phyloP scores from a whole-genome alignment of 2,329 filamentous ascomycete genomes.

The Zopfia rhizophila region DNA sequence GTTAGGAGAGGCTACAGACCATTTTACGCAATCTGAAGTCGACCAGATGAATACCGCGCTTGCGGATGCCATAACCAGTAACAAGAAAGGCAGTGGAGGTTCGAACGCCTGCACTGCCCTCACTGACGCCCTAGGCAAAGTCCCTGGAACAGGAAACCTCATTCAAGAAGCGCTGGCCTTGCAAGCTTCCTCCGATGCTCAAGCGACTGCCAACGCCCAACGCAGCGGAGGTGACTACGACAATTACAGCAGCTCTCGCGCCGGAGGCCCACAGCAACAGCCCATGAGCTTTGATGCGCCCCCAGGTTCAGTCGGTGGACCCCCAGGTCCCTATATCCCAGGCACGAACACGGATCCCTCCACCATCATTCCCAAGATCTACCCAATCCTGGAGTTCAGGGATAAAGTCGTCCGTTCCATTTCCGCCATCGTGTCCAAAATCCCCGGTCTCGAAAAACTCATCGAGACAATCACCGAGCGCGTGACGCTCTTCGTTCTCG shows the following conservation, averaged over 20 bases:
- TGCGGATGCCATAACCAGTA: slow-evolving; percentile 49
- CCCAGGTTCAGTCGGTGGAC: slow-evolving; percentile 57
- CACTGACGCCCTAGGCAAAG: slow-evolving; percentile 76
- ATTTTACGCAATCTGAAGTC: slow-evolving; percentile 60
- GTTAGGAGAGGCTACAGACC: slow-evolving; percentile 61
- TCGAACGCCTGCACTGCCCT: slow-evolving; percentile 56
- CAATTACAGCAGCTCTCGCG: slow-evolving; percentile 49
- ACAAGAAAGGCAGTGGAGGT: slow-evolving; percentile 45
- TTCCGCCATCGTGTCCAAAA: slow-evolving; percentile 85
- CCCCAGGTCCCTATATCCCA: slow-evolving; percentile 67
- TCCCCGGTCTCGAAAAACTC: slow-evolving; percentile 88
- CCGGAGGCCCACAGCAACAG: slow-evolving; percentile 54
- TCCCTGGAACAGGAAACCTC: slow-evolving; percentile 69
- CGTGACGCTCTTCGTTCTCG: slow-evolving; percentile 89
- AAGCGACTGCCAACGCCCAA: slow-evolving; percentile 60
- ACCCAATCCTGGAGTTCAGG: slow-evolving; percentile 92
- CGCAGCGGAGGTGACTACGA: slow-evolving; percentile 56
- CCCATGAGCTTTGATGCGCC: slow-evolving; percentile 51
- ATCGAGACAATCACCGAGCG: slow-evolving; percentile 95
- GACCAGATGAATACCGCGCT: slow-evolving; percentile 59
- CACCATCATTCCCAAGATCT: slow-evolving; percentile 72
- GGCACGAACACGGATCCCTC: slow-evolving; percentile 80
- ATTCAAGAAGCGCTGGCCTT: slow-evolving; percentile 59
- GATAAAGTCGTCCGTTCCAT: slow-evolving; percentile 93
- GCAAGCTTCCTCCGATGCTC: slow-evolving; percentile 59